Evolutionary conservation across 2,329 filamentous ascomycete genomes (phyloP), one percentile per base, ranked within the genome.

Genomic region (Tolypocladium album): DNA sequence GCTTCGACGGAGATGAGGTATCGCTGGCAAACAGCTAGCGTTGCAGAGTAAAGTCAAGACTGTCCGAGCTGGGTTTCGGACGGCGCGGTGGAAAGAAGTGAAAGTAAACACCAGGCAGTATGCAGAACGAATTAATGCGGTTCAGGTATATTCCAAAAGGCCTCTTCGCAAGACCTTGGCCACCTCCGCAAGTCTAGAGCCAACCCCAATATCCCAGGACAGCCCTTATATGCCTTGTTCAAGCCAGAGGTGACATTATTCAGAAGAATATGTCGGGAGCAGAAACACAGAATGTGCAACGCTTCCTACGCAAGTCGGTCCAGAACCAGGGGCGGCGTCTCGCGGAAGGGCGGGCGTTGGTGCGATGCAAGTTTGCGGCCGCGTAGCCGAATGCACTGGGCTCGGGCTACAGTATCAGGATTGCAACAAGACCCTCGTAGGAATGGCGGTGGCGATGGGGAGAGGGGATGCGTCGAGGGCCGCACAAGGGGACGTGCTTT

Each of bases 91-190:
- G 56, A 53, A 56, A 24, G 27, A 53, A n/a, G 11, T 47, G 50
- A 36, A 38, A 36, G 38, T 20, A 24, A 52, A 38, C 60, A 59
- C 24, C 12, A 45, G 39, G 45, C 12, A 59, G 38, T 31, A 20
- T 38, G 27, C 55, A 61, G 59, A 59, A 38, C 22, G 43, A 34
- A 55, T 59, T 20, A 59, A 55, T 39, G 60, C 60, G 57, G 38
- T 55, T 61, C 62, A 66, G 66, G 61, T 69, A 64, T 71, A 71
- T 70, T 70, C 68, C 69, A 66, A 69, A 61, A 65, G 63, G 60
- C 63, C 61, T 60, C 62, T 64, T 64, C 43, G 52, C 52, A 62
- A 62, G 59, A 62, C 59, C 62, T 62, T 61, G 62, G 62, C 63
- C 60, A 59, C 64, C 63, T 59, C 57, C 63, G 45, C 63, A 62